Conservation (phyloP, 2,329 filamentous ascomycete species). For the Myriosclerotinia duriaeana region DNA sequence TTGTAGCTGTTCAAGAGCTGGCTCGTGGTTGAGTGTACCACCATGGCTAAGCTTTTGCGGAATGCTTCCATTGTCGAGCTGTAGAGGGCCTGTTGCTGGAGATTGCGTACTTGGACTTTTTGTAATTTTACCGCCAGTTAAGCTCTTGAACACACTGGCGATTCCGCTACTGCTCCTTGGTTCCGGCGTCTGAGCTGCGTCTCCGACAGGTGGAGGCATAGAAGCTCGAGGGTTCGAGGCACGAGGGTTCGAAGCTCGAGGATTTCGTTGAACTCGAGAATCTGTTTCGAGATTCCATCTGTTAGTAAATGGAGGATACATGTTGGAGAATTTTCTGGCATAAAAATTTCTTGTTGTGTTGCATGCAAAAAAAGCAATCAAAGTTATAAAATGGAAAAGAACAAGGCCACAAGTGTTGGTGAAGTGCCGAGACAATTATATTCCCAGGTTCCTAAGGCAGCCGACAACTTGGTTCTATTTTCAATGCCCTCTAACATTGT, state of each 20-base stretch:
- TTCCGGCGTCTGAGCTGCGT: conserved; percentile 56
- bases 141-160: conserved; percentile 62
- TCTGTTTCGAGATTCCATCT: conserved; percentile 14
- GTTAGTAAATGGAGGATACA: conserved; percentile 21
- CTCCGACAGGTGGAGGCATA: conserved; percentile 62
- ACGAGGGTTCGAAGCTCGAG: conserved; percentile 23
- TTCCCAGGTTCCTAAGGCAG: neutral
- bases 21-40: conserved; percentile 53
- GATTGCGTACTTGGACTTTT: conserved; percentile 49
- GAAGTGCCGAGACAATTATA: conserved; percentile 7
- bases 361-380: conserved; percentile 2
- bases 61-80: conserved; percentile 45
- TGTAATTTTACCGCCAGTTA: conserved; percentile 54
- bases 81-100: conserved; percentile 45
- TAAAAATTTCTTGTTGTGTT: neutral
- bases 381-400: conserved; percentile 7
- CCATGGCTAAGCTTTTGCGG: conserved; percentile 43
- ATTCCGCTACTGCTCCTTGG: conserved; percentile 56
- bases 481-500: neutral
- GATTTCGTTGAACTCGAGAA: conserved; percentile 20
- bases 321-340: neutral
- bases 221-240: conserved; percentile 40
- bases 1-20: conserved; percentile 55
- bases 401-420: neutral
- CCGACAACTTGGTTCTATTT: conserved; percentile 4